These are phyloP conservation scores for Stephanodiscus triporus DNA, from an alignment of 108 stramenopile species.

Conservation along the genomic window DNA sequence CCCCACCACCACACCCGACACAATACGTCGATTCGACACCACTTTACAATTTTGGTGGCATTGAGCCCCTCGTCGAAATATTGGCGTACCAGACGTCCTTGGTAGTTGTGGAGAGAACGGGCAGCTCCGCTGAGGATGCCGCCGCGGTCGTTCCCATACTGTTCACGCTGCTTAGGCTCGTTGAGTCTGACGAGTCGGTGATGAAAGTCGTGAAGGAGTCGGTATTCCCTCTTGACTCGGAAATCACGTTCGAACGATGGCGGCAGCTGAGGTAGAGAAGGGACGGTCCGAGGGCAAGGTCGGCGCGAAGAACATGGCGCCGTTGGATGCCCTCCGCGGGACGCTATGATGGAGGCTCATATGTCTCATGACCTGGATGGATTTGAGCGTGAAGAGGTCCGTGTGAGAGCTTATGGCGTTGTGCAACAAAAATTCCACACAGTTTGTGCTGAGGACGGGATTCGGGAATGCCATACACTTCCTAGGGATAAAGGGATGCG, in stretches of 20 bases:
- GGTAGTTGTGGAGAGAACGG: slow-evolving; percentile 51
- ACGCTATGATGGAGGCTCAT: slow-evolving; percentile 73
- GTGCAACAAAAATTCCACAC: slow-evolving; percentile 66
- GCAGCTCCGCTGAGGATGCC: slow-evolving; percentile 49
- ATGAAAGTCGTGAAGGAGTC: slow-evolving; percentile 45
- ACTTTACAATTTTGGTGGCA: no score
- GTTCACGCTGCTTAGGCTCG: slow-evolving; percentile 58
- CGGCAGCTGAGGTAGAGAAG: slow-evolving; percentile 34
- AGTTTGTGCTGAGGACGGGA: slow-evolving; percentile 58
- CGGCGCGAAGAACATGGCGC: slow-evolving; percentile 70
- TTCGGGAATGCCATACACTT: slow-evolving; percentile 86
- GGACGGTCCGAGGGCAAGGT: slow-evolving; percentile 27
- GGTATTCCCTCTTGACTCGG: slow-evolving; percentile 69
- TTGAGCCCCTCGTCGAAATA: slow-evolving; percentile 50
- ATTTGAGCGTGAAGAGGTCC: slow-evolving; percentile 74
- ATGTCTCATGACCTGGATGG: slow-evolving; percentile 76
- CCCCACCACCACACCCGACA: no score
- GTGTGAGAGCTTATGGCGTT: slow-evolving; percentile 75
- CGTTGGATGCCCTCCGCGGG: slow-evolving; percentile 79
- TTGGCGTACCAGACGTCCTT: slow-evolving; percentile 56
- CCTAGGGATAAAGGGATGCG: slow-evolving; percentile 74
- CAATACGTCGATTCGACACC: no score
- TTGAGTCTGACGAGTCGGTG: slow-evolving; percentile 37
- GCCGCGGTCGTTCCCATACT: slow-evolving; percentile 74
- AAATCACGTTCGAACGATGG: slow-evolving; percentile 30